Evolutionary conservation across 306 rosid species (phyloP).

Genomic region (Cicer bijugum): DNA sequence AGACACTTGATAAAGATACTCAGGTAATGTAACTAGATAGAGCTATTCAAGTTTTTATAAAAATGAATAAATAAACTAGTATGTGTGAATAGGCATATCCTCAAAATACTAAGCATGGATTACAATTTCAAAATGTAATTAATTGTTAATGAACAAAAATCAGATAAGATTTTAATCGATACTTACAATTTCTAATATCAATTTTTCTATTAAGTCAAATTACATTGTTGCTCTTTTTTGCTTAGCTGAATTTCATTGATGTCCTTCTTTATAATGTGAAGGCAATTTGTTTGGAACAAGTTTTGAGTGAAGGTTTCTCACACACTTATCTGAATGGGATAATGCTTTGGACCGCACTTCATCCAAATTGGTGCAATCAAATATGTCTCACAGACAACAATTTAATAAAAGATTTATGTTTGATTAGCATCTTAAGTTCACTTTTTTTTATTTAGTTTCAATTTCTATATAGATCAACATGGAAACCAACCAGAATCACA

Average conservation of each 20-base stretch:
- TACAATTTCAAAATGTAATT: too few relatives aligned
- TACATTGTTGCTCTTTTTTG: neutral
- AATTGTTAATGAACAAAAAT: too few relatives aligned
- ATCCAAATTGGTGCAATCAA: slow-evolving; percentile 79
- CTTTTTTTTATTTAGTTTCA: too few relatives aligned
- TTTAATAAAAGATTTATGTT: too few relatives aligned
- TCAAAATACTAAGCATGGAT: too few relatives aligned
- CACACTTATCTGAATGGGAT: slow-evolving; percentile 85
- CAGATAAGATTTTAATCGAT: too few relatives aligned
- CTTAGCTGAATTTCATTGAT: slow-evolving; percentile 1
- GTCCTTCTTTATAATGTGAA: neutral
- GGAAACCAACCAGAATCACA: too few relatives aligned
- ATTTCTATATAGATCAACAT: too few relatives aligned
- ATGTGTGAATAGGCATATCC: too few relatives aligned
- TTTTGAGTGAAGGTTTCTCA: slow-evolving; percentile 82
- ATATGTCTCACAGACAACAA: slow-evolving; percentile 78
- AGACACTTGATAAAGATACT: slow-evolving; percentile 51
- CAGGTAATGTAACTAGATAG: slow-evolving; percentile 55
- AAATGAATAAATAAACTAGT: neutral
- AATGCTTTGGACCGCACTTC: slow-evolving; percentile 86
- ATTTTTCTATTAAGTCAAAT: too few relatives aligned
- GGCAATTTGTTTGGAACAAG: slow-evolving; percentile 77
- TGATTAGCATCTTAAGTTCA: too few relatives aligned
- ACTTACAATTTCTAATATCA: too few relatives aligned
- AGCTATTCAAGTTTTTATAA: neutral